Evolutionary conservation across 2,329 filamentous ascomycete genomes (phyloP), one percentile per base, ranked within the genome.

Genomic region (Cyphellophora europaea): DNA sequence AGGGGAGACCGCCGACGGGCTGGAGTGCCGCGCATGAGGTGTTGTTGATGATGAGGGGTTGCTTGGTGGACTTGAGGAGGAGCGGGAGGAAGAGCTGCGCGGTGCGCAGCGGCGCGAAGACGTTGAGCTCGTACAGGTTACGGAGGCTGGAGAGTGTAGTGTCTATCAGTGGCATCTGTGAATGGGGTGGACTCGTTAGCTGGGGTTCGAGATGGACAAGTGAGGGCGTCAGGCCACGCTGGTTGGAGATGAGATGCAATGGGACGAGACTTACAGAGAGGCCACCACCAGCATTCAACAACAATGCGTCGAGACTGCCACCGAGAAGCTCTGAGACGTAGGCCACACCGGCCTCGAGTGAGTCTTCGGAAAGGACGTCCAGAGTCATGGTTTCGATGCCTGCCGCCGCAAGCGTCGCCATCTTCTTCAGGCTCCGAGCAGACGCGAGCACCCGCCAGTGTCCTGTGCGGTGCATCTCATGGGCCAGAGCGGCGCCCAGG

Each of bases 371-470:
- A 4, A 43, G 42, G 6, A 61, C 57, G 34, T 62, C 59, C 0
- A 61, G 49, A 19, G 45, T 30, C 1, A 62, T 33, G 5, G 52
- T 42, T 4, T 49, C 51, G 17, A 58, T 44, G 10, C 36, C 48
- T 49, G 37, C 25, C 41, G 27, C 10, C 36, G 31, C 47, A n/a
- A 47, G 32, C 4, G 39, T 25, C 21, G 8, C 8, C 8, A 25
- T 8, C 32, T 61, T 62, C n/a, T 48, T 35, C 1, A 42, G 36
- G 31, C 58, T 48, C n/a, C 62, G 59, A 2, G 58, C 55, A 1
- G 63, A 63, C 2, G 62, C 65, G 41, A 57, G 60, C 33, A 68
- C 62, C 17, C 40, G 37, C 11, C 55, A 49, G 11, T 50, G 54
- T 4, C 56, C 57, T 3, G 41, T 40, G 17, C 53, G 37, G 35